Conservation (phyloP, 2,329 filamentous ascomycete species). For the Ophiognomonia clavigignenti-juglandacearum region DNA sequence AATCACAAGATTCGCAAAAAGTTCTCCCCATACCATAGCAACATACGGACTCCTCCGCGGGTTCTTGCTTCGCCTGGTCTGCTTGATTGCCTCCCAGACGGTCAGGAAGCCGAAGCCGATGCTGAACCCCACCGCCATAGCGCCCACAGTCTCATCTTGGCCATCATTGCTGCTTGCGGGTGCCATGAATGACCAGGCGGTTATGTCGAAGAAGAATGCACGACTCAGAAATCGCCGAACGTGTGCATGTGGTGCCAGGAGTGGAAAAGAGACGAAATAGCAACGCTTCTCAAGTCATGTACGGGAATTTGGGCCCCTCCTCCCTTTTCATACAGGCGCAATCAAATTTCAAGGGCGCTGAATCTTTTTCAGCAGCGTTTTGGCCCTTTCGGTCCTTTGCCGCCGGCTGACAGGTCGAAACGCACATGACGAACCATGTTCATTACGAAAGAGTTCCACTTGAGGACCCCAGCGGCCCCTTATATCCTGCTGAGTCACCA, state of each 20-base stretch:
- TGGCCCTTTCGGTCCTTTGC: too few species aligned
- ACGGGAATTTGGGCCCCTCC: too few species aligned
- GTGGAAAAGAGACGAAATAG: too few species aligned
- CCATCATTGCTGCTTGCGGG: neutral
- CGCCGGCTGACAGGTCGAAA: neutral
- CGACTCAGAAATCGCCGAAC: too few species aligned
- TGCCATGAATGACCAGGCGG: neutral
- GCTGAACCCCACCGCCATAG: constrained; percentile 18
- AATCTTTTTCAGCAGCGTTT: neutral
- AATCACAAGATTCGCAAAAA: constrained; percentile 33
- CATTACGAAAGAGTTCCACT: neutral
- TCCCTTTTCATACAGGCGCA: neutral
- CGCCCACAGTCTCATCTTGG: constrained; percentile 3
- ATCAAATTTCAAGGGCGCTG: neutral
- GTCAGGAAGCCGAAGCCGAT: constrained; percentile 38
- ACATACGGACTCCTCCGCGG: constrained; percentile 31
- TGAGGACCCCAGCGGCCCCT: too few species aligned
- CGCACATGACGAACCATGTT: neutral
- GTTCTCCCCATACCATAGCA: constrained; percentile 42
- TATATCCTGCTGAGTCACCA: neutral
- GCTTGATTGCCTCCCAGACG: constrained; percentile 35
- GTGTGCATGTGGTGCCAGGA: too few species aligned
- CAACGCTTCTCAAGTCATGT: too few species aligned
- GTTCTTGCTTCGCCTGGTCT: constrained; percentile 31
- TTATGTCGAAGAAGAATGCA: neutral